Base-by-base conservation (phyloP, 2,329 filamentous ascomycete species). In the Colletotrichum sublineola region DNA sequence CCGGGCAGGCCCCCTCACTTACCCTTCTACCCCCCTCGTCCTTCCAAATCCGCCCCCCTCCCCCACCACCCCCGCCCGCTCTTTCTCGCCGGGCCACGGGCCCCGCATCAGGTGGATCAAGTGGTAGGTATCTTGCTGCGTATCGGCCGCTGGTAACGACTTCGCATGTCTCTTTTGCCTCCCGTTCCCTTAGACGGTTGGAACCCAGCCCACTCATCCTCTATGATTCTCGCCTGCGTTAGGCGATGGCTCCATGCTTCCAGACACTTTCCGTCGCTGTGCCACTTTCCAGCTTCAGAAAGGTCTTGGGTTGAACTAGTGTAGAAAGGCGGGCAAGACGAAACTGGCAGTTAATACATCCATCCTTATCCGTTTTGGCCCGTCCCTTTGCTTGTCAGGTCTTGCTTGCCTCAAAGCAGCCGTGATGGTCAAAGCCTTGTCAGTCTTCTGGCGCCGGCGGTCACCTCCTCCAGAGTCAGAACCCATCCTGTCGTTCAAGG, bases 51-150 rank as follows among this genome's bases (percentile, higher is more conserved):
- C 55, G 55, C 69, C 69, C 64, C 58, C 65, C 69, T 58, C 65
- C 65, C 63, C 67, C 69, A 64, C 63, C 52, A 66, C 66, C 64
- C 66, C 66, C 63, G 33, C 66, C 69, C 66, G 60, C 60, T 72
- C 65, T 69, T 69, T 63, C 24, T 62, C 48, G 46, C 60, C 66
- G 66, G 58, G 46, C 58, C 66, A 69, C 52, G 53, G 55, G 66
- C 69, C 69, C 66, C 69, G 55, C 69, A 71, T 36, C 38, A 57
- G 38, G 52, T 71, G 68, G 68, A 33, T 65, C 46, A 38, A 44
- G 12, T 29, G n/a, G 46, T 24, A 48, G 3, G 38, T 46, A 29
- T 64, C 53, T 55, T 31, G 24, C 38, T 64, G 24, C 48, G 38
- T 63, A 56, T 69, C 58, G 55, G 63, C 50, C 48, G 53, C 46